These are phyloP conservation scores for Fusarium gaditjirri DNA, from an alignment of 2,329 filamentous ascomycete species.

Conservation along the genomic window DNA sequence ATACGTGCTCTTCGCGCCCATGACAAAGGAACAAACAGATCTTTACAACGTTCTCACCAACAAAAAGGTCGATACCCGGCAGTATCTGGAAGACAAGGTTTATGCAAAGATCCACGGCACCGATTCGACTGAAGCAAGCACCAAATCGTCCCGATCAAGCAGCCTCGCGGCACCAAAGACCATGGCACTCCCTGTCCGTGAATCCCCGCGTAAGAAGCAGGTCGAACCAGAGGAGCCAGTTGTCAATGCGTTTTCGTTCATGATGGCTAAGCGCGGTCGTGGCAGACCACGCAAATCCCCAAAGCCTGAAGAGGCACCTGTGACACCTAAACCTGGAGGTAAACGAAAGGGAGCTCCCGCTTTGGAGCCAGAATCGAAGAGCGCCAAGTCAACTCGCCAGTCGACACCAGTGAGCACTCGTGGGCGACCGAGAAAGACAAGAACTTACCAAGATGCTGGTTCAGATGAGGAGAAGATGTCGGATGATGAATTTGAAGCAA, in stretches of 20 bases:
- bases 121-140: conserved; percentile 47
- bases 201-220: conserved; percentile 50
- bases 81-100: conserved; percentile 85
- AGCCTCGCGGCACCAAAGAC: conserved; percentile 43
- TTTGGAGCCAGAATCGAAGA: conserved; percentile 66
- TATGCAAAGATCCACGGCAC: conserved; percentile 64
- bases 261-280: conserved; percentile 60
- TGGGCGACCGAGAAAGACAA: conserved; percentile 61
- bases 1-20: conserved; percentile 92
- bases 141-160: conserved; percentile 53
- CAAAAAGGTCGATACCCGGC: conserved; percentile 69
- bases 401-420: conserved; percentile 75
- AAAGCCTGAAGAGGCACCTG: conserved; percentile 34
- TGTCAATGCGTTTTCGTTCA: conserved; percentile 62
- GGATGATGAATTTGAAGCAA: conserved; percentile 85
- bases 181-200: conserved; percentile 50
- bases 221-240: conserved; percentile 32
- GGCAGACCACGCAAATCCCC: conserved; percentile 41
- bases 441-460: conserved; percentile 64
- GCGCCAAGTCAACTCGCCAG: conserved; percentile 76
- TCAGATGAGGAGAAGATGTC: conserved; percentile 73
- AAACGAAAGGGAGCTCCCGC: conserved; percentile 51
- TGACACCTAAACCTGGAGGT: conserved; percentile 34
- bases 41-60: conserved; percentile 77
- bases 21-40: conserved; percentile 91